Conservation (phyloP, 106 monocot genomes). For the Triglochin maritima region DNA sequence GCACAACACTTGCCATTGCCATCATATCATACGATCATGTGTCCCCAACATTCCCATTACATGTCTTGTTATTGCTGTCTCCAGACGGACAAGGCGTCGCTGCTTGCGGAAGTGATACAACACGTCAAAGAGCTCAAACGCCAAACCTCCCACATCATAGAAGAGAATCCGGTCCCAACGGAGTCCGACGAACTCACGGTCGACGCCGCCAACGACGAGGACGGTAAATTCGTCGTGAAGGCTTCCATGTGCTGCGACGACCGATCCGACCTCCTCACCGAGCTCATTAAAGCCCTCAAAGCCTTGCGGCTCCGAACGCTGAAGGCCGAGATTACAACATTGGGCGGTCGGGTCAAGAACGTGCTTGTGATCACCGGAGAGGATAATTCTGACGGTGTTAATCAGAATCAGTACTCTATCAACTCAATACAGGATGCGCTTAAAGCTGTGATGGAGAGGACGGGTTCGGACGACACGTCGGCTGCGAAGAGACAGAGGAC, state of each 20-base stretch:
- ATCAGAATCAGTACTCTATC: conserved; percentile 19
- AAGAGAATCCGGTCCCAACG: conserved; percentile 58
- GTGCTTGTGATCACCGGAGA: conserved; percentile 48
- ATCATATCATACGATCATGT: not conserved
- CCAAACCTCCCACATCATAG: conserved; percentile 67
- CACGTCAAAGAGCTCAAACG: conserved; percentile 87
- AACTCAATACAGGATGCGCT: conserved; percentile 55
- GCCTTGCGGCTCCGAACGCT: conserved; percentile 36
- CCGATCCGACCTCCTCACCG: conserved; percentile 66
- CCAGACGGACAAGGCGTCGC: conserved; percentile 87
- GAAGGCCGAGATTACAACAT: conserved; percentile 82
- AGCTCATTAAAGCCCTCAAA: conserved; percentile 68
- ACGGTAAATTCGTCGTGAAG: conserved; percentile 48
- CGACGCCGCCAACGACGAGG: conserved; percentile 49
- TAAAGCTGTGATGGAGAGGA: conserved; percentile 61
- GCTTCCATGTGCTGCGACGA: conserved; percentile 84
- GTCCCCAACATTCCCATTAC: not conserved
- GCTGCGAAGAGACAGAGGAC: conserved; percentile 70
- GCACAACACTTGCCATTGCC: not conserved
- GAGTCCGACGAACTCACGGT: conserved; percentile 81
- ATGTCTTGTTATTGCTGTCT: not conserved
- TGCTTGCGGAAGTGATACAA: conserved; percentile 87
- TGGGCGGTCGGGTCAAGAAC: conserved; percentile 82
- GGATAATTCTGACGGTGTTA: conserved; percentile 4
- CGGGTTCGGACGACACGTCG: conserved; percentile 1